phyloP scores from a whole-genome alignment of 2,329 filamentous ascomycete species.

The Diaporthe nobilis region DNA sequence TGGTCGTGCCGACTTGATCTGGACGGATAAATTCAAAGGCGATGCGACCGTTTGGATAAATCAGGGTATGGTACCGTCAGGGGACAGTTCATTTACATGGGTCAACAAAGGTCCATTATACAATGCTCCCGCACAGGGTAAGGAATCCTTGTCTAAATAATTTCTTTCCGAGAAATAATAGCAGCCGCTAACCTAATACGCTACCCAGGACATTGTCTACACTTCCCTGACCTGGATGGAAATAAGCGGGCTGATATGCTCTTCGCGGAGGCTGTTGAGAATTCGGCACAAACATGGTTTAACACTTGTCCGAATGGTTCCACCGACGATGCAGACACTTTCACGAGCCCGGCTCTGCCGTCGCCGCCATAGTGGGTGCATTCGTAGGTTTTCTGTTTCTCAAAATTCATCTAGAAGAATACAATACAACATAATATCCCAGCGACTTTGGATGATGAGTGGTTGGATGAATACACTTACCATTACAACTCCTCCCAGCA shows the following conservation, averaged over 20 bases:
- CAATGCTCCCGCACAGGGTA: conserved; percentile 38
- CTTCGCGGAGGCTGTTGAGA: conserved; percentile 38
- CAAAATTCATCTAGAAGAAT: not conserved
- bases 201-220: conserved; percentile 38
- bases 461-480: too few relatives aligned
- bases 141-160: not conserved
- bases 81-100: conserved; percentile 44
- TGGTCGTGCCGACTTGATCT: conserved; percentile 52
- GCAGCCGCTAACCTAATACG: not conserved
- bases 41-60: conserved; percentile 52
- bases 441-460: not conserved
- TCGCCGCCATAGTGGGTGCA: not conserved
- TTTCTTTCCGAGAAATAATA: too few relatives aligned
- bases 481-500: too few relatives aligned
- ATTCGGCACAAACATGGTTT: conserved; percentile 42
- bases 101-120: conserved; percentile 31
- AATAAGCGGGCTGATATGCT: conserved; percentile 47
- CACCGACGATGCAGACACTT: conserved; percentile 15
- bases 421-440: not conserved
- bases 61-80: conserved; percentile 41
- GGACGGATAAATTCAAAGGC: conserved; percentile 53
- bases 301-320: conserved; percentile 35
- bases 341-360: conserved; percentile 12
- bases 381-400: not conserved
- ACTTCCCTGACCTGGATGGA: conserved; percentile 48